These are phyloP conservation scores for Phoma herbarum DNA, from an alignment of 2,329 filamentous ascomycete species.

Conservation along the genomic window DNA sequence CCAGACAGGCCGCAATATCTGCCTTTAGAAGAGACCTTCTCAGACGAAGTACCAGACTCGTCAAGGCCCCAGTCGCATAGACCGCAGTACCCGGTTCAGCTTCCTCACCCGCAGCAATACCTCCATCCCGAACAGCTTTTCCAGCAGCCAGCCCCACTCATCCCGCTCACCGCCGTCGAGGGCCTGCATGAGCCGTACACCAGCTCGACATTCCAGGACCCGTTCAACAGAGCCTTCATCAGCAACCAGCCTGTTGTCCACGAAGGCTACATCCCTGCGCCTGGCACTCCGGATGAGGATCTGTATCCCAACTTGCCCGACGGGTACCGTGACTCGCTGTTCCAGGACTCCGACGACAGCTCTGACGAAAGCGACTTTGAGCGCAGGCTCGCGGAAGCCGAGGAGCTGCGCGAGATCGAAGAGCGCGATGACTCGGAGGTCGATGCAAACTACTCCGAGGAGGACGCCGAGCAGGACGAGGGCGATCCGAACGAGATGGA, in stretches of 20 bases:
- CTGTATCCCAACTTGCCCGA: constrained; percentile 36
- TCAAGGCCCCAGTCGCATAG: constrained; percentile 17
- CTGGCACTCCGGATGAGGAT: constrained; percentile 46
- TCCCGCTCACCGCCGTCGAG: constrained; percentile 35
- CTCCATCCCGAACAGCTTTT: constrained; percentile 32
- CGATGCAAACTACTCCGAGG: constrained; percentile 49
- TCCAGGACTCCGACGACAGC: constrained; percentile 35
- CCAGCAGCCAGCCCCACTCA: constrained; percentile 29
- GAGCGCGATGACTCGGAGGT: constrained; percentile 43
- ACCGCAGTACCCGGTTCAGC: constrained; percentile 25
- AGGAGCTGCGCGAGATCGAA: constrained; percentile 37
- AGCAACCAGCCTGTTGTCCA: constrained; percentile 46
- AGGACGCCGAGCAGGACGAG: constrained; percentile 44
- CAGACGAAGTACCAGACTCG: constrained; percentile 25
- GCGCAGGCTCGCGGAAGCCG: constrained; percentile 39
- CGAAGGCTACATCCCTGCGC: constrained; percentile 53
- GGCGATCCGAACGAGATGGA: constrained; percentile 46
- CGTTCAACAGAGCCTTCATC: constrained; percentile 36
- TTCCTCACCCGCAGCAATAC: constrained; percentile 27
- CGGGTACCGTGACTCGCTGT: constrained; percentile 32
- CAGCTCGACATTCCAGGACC: constrained; percentile 28
- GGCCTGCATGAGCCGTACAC: constrained; percentile 31
- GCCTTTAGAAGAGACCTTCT: constrained; percentile 33
- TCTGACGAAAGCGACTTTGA: constrained; percentile 43
- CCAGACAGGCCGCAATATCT: constrained; percentile 31